Percentiles rank a stretch among this genome's conserved stretches.
Conservation (phyloP, 495 filamentous ascomycete genomes). For the Aspergillus affinis region DNA sequence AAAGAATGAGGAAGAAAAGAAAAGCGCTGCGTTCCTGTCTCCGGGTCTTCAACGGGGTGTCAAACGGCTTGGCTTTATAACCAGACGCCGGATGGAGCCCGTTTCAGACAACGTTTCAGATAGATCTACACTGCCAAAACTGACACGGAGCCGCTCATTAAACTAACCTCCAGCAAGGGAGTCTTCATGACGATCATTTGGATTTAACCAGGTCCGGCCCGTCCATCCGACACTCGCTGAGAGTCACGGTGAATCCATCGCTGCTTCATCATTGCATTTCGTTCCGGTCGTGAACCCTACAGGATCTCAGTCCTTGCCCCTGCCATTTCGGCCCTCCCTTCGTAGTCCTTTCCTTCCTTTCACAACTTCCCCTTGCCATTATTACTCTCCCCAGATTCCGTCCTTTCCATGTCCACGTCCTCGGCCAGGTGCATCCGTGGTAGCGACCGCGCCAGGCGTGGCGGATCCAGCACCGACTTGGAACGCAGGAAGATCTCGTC, state of each 20-base stretch:
- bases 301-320: neutral
- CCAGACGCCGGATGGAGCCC: neutral
- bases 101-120: slow-evolving; percentile 4
- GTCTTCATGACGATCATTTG: slow-evolving; percentile 4
- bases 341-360: neutral
- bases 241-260: neutral
- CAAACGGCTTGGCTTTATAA: slow-evolving; percentile 1
- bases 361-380: slow-evolving; percentile 7
- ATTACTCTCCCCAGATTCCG: slow-evolving; percentile 8
- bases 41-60: neutral
- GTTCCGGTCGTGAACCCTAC: neutral
- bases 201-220: slow-evolving; percentile 3
- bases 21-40: neutral
- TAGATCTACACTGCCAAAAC: slow-evolving; percentile 1
- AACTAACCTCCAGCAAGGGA: neutral
- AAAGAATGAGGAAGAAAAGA: neutral
- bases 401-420: slow-evolving; percentile 10
- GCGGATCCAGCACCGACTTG: slow-evolving; percentile 30
- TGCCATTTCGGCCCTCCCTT: neutral
- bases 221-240: neutral
- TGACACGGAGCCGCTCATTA: slow-evolving; percentile 3
- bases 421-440: slow-evolving; percentile 25
- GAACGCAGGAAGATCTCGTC: slow-evolving; percentile 62
- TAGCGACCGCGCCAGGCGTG: slow-evolving; percentile 29
- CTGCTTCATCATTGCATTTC: neutral